phyloP scores from a whole-genome alignment of 345 rosid genomes.

The Firmiana major region DNA sequence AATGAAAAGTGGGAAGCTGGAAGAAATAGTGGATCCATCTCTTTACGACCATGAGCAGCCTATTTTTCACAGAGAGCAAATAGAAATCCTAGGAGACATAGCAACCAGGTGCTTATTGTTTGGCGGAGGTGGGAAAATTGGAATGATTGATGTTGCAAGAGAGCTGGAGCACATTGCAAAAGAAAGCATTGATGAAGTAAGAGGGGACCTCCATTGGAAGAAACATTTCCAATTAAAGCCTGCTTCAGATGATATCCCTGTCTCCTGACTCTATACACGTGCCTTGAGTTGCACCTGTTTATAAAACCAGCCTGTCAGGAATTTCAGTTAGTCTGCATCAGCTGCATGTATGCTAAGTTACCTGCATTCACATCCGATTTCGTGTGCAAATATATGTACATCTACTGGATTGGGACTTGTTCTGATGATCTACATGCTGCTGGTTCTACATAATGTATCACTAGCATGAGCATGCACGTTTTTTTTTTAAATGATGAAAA shows the following conservation, averaged over 20 bases:
- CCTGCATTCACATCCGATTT: not conserved
- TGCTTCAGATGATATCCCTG: slow-evolving; percentile 87
- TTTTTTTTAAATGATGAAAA: not conserved
- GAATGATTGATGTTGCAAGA: slow-evolving; percentile 67
- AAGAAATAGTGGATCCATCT: slow-evolving; percentile 66
- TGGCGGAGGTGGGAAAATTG: slow-evolving; percentile 72
- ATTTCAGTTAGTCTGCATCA: not conserved
- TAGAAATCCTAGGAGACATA: slow-evolving; percentile 63
- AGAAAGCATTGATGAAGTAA: slow-evolving; percentile 42
- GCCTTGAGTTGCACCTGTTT: slow-evolving; percentile 17
- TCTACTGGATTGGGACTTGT: slow-evolving; percentile 7
- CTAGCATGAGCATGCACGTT: not conserved
- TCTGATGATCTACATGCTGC: not conserved
- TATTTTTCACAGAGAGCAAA: slow-evolving; percentile 46
- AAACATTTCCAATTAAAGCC: slow-evolving; percentile 85
- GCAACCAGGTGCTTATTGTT: slow-evolving; percentile 73
- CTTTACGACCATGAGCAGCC: slow-evolving; percentile 69
- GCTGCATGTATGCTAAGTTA: not conserved
- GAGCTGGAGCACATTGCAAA: slow-evolving; percentile 57
- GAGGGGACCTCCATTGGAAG: slow-evolving; percentile 58
- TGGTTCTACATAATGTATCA: not conserved
- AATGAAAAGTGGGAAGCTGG: slow-evolving; percentile 54
- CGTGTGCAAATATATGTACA: slow-evolving; percentile 6
- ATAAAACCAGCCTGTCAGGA: not conserved
- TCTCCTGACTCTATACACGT: slow-evolving; percentile 71